Conservation (phyloP, 768 basidiomycete genomes). For the Pisolithus sp. region DNA sequence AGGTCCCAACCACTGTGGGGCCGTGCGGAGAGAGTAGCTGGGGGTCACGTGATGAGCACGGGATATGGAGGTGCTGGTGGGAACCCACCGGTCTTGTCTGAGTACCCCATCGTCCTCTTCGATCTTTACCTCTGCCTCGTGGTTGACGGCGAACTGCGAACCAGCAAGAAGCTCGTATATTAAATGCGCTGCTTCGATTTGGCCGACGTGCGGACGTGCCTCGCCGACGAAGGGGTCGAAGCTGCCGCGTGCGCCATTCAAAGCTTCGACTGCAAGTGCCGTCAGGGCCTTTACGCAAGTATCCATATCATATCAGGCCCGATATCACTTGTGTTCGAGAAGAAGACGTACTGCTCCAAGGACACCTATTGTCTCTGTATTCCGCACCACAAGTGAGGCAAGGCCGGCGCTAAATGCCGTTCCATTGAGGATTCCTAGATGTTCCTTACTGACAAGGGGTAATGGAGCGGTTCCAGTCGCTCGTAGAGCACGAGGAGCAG, state of each 20-base stretch:
- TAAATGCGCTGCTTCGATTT: constrained; percentile 68
- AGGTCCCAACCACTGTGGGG: constrained; percentile 82
- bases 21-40: constrained; percentile 49
- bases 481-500: constrained; percentile 45
- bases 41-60: too few species aligned
- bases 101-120: constrained; percentile 67
- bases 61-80: too few species aligned
- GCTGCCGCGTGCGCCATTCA: constrained; percentile 63
- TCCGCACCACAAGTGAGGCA: constrained; percentile 66
- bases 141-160: constrained; percentile 56
- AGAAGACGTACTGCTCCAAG: constrained; percentile 35
- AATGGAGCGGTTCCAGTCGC: constrained; percentile 59
- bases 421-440: constrained; percentile 77
- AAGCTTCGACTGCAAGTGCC: constrained; percentile 79
- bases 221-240: constrained; percentile 73
- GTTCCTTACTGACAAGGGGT: constrained; percentile 67
- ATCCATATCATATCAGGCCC: neutral
- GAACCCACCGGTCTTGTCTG: constrained; percentile 67
- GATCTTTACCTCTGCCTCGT: constrained; percentile 72
- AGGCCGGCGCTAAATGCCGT: constrained; percentile 81
- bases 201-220: constrained; percentile 80
- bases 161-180: constrained; percentile 65
- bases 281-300: constrained; percentile 51
- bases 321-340: neutral
- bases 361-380: constrained; percentile 60